Conservation (phyloP, 2,329 filamentous ascomycete genomes). For the Xylariaceae sp. region DNA sequence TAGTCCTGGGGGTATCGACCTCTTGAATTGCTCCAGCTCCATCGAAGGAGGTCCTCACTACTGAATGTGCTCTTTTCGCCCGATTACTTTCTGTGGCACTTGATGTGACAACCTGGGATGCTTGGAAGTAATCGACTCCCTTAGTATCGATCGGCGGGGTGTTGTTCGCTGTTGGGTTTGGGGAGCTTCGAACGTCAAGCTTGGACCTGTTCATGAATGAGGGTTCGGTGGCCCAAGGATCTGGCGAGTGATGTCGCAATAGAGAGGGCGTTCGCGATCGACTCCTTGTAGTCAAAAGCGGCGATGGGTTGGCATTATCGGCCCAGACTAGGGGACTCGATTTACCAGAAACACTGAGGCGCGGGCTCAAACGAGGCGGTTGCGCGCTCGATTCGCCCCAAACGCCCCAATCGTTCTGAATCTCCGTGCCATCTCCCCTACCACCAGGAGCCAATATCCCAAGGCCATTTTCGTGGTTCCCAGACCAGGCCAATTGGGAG, state of each 20-base stretch:
- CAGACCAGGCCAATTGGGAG: slow-evolving; percentile 39
- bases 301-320: slow-evolving; percentile 35
- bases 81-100: not conserved
- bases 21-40: not conserved
- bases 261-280: slow-evolving; percentile 32
- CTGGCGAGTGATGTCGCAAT: slow-evolving; percentile 36
- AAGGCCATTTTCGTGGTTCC: slow-evolving; percentile 35
- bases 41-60: not conserved
- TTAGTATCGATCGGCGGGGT: slow-evolving; percentile 2
- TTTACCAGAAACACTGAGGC: slow-evolving; percentile 32
- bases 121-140: not conserved
- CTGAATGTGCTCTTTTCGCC: not conserved
- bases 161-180: slow-evolving; percentile 6
- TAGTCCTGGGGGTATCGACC: not conserved
- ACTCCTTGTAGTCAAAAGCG: slow-evolving; percentile 29
- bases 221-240: slow-evolving; percentile 40
- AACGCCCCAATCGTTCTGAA: slow-evolving; percentile 30
- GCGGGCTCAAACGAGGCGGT: slow-evolving; percentile 29
- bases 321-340: slow-evolving; percentile 40
- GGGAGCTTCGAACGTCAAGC: slow-evolving; percentile 6
- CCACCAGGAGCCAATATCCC: slow-evolving; percentile 37
- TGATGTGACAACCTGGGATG: not conserved
- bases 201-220: slow-evolving; percentile 24
- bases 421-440: slow-evolving; percentile 21
- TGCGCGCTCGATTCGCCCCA: slow-evolving; percentile 31